These are phyloP conservation scores for Candida insectorum DNA, from an alignment of 805 yeast genomes.

Conservation along the genomic window DNA sequence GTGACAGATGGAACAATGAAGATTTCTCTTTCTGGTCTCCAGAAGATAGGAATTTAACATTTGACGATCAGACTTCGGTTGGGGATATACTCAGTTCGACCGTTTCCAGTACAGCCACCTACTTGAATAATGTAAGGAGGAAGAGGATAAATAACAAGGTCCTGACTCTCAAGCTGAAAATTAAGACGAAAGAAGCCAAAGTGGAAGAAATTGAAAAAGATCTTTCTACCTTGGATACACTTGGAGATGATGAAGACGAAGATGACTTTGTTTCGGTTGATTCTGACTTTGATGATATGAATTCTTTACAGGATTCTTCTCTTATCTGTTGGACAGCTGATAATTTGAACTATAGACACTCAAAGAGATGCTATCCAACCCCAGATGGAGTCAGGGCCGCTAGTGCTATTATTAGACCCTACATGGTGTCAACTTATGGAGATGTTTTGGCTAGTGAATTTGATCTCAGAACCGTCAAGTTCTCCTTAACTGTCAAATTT, in stretches of 20 bases:
- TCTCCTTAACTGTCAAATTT: conserved; percentile 41
- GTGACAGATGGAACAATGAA: conserved; percentile 92
- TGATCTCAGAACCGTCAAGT: conserved; percentile 47
- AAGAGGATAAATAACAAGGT: conserved; percentile 9
- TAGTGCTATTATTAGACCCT: conserved; percentile 76
- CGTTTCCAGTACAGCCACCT: conserved; percentile 10
- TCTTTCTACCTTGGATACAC: conserved; percentile 1
- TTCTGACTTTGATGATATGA: conserved; percentile 14
- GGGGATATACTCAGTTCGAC: conserved; percentile 10
- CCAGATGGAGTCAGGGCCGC: conserved; percentile 72
- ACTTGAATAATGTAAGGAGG: conserved; percentile 5
- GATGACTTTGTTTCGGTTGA: conserved; percentile 3
- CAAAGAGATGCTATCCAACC: conserved; percentile 34
- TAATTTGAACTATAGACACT: conserved; percentile 23
- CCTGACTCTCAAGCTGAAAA: conserved; percentile 7
- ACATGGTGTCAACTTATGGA: conserved; percentile 64
- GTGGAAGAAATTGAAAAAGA: conserved; percentile 3
- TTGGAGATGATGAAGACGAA: conserved; percentile 5
- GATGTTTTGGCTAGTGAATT: conserved; percentile 52
- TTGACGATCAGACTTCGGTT: conserved; percentile 13
- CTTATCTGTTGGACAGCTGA: conserved; percentile 20
- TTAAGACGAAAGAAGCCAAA: conserved; percentile 1
- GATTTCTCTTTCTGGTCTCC: conserved; percentile 85
- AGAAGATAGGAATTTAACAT: conserved; percentile 46
- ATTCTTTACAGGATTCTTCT: conserved; percentile 18